Percentiles rank a stretch among this genome's conserved stretches.
Conservation (phyloP, 2,329 filamentous ascomycete species). For the Tolypocladium capitatum region DNA sequence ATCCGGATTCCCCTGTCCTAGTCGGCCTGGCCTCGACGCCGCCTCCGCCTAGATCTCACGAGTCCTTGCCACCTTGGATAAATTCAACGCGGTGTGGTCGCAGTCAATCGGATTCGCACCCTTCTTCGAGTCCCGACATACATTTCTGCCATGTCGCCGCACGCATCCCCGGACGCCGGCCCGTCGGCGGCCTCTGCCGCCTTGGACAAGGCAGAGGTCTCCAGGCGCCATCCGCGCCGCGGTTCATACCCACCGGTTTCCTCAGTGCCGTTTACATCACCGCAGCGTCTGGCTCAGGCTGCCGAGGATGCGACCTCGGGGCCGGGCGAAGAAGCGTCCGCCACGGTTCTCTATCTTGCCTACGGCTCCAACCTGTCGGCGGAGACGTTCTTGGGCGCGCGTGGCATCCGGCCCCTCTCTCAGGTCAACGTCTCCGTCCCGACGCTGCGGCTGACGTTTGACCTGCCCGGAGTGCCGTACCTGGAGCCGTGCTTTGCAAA, state of each 20-base stretch:
- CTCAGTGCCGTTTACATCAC: slow-evolving; percentile 19
- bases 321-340: slow-evolving; percentile 9
- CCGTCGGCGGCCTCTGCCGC: slow-evolving; percentile 6
- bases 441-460: slow-evolving; percentile 64
- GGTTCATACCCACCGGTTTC: slow-evolving; percentile 15
- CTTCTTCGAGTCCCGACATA: too few relatives aligned
- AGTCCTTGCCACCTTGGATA: not conserved
- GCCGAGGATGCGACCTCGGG: slow-evolving; percentile 11
- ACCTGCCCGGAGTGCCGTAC: slow-evolving; percentile 77
- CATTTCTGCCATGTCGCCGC: not conserved
- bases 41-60: too few relatives aligned
- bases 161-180: not conserved
- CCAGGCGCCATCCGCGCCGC: slow-evolving; percentile 7
- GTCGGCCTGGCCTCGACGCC: too few relatives aligned
- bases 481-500: slow-evolving; percentile 87
- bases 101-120: not conserved
- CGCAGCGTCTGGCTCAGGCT: slow-evolving; percentile 15
- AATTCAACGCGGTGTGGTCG: not conserved
- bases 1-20: too few relatives aligned
- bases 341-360: slow-evolving; percentile 64
- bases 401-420: slow-evolving; percentile 71
- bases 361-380: slow-evolving; percentile 84
- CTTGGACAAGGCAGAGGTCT: slow-evolving; percentile 12
- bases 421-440: slow-evolving; percentile 74
- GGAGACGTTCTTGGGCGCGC: slow-evolving; percentile 63